Evolutionary conservation across 768 basidiomycete genomes (phyloP).

Genomic region (Tulasnella sp.): DNA sequence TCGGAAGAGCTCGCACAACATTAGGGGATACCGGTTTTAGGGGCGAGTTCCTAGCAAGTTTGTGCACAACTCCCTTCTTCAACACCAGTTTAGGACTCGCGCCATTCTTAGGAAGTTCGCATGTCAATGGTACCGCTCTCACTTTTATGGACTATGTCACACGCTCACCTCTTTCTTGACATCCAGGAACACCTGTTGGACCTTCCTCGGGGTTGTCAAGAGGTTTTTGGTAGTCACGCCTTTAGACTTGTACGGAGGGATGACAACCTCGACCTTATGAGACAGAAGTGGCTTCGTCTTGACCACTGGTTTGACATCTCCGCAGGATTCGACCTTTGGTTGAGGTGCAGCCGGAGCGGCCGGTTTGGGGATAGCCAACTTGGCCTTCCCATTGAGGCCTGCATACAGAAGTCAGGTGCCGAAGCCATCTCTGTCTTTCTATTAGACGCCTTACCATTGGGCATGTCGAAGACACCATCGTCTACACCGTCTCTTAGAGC

Average conservation of each 20-base stretch:
- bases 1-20: background rate
- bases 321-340: background rate
- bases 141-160: no score
- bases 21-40: background rate
- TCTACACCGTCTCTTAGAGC: background rate
- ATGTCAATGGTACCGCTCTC: background rate
- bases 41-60: background rate
- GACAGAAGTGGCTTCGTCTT: background rate
- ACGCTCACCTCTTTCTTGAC: background rate
- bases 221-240: background rate
- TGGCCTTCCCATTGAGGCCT: constrained; percentile 3
- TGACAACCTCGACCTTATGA: background rate
- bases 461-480: constrained; percentile 2
- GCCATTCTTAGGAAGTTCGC: background rate
- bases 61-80: background rate
- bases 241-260: background rate
- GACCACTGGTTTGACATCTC: background rate
- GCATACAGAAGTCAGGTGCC: background rate
- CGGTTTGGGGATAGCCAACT: background rate
- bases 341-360: background rate
- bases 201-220: background rate
- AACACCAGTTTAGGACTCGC: background rate
- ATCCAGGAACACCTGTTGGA: background rate
- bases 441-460: background rate
- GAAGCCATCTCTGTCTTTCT: background rate